These are phyloP conservation scores for Carnegiea gigantea DNA, from an alignment of 179 eudicot genomes.

Conservation along the genomic window DNA sequence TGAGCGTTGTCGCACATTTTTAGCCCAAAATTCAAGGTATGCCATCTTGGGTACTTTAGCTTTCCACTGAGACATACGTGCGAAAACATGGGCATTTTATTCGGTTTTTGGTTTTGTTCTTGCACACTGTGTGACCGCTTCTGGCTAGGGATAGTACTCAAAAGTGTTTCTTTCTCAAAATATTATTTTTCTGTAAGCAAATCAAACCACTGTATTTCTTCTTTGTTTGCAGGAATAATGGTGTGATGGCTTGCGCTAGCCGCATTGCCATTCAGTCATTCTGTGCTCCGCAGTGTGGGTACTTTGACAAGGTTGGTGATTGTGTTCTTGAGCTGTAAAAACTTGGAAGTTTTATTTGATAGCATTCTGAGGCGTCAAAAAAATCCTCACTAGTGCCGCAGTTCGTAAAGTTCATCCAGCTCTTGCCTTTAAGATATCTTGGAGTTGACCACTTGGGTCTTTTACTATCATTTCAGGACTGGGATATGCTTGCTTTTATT, in stretches of 20 bases:
- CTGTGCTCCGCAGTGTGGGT: slow-evolving; percentile 88
- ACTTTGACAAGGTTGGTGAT: slow-evolving; percentile 54
- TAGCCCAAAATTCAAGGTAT: slow-evolving; percentile 65
- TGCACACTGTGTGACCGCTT: not conserved
- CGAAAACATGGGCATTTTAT: not conserved
- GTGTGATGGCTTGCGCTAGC: slow-evolving; percentile 46
- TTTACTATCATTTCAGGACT: slow-evolving; percentile 47
- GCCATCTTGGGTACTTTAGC: not conserved
- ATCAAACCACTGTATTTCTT: slow-evolving; percentile 2
- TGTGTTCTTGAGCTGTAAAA: not conserved
- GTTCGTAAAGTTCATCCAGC: not conserved
- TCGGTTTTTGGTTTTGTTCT: not conserved
- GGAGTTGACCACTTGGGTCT: not conserved
- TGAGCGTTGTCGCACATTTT: slow-evolving; percentile 69
- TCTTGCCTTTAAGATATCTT: not conserved
- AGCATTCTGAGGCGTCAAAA: not conserved
- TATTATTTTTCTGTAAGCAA: not conserved
- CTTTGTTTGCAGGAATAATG: slow-evolving; percentile 42
- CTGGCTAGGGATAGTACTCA: not conserved
- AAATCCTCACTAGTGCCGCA: not conserved
- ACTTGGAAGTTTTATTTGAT: not conserved
- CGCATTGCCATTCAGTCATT: slow-evolving; percentile 88
- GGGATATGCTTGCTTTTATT: slow-evolving; percentile 87
- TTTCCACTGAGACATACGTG: slow-evolving; percentile 2
- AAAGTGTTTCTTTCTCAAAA: not conserved